Percentiles rank a stretch among this genome's conserved stretches.
phyloP scores from a whole-genome alignment of 805 yeast species.

The Yarrowia sp. region DNA sequence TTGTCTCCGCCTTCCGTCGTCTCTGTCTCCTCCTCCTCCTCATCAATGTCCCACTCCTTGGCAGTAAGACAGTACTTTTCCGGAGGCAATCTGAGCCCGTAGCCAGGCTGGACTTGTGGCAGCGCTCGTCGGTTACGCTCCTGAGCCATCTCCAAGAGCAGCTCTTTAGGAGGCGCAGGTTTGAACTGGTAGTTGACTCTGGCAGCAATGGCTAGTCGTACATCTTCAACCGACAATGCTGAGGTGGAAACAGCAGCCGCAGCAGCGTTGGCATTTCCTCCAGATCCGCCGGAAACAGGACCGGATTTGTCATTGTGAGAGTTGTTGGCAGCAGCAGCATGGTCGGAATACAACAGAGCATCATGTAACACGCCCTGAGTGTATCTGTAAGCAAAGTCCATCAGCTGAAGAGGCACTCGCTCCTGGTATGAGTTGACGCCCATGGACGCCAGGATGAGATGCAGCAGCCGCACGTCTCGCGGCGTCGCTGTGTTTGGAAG shows the following conservation, averaged over 20 bases:
- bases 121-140: constrained; percentile 86
- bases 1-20: constrained; percentile 21
- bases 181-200: constrained; percentile 94
- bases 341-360: constrained; percentile 85
- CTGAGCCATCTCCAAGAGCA: constrained; percentile 82
- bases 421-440: constrained; percentile 90
- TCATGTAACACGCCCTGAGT: constrained; percentile 84
- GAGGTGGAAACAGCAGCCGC: constrained; percentile 17
- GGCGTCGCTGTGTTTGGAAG: constrained; percentile 45
- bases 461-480: constrained; percentile 85
- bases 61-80: constrained; percentile 94
- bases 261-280: constrained; percentile 16
- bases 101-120: constrained; percentile 86
- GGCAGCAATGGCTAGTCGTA: constrained; percentile 88
- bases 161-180: constrained; percentile 92
- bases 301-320: constrained; percentile 23
- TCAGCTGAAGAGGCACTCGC: constrained; percentile 89
- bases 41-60: constrained; percentile 65
- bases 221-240: constrained; percentile 74
- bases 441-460: constrained; percentile 87
- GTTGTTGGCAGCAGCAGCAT: constrained; percentile 39
- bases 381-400: constrained; percentile 93
- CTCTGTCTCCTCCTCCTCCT: constrained; percentile 38
- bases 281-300: constrained; percentile 24
- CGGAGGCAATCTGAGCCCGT: constrained; percentile 94